These are phyloP conservation scores for Penicillium paxilli DNA, from an alignment of 495 filamentous ascomycete genomes.

Conservation along the genomic window DNA sequence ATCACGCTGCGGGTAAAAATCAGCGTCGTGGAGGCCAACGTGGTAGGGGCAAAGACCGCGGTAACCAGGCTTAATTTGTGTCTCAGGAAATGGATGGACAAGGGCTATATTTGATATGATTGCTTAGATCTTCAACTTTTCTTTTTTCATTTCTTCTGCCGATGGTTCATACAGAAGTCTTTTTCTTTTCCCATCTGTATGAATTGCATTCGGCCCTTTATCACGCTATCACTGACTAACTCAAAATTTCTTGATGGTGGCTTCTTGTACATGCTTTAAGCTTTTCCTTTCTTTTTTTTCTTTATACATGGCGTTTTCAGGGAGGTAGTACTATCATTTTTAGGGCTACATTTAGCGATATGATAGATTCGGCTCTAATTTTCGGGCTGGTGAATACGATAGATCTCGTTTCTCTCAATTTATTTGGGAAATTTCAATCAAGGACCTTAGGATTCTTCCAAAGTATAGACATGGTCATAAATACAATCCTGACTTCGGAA, in stretches of 20 bases:
- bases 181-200: neutral
- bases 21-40: slow-evolving; percentile 23
- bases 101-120: neutral
- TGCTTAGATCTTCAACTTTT: neutral
- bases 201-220: too few species aligned
- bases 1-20: slow-evolving; percentile 8
- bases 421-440: too few species aligned
- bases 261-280: neutral
- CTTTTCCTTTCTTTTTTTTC: too few species aligned
- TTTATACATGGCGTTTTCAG: neutral
- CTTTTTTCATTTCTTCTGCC: neutral
- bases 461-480: slow-evolving; percentile 7
- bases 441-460: too few species aligned
- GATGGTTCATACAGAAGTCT: neutral
- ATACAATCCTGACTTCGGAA: slow-evolving; percentile 3
- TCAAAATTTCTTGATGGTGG: neutral
- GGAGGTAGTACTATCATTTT: neutral
- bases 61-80: neutral
- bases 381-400: neutral
- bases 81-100: neutral
- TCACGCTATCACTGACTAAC: neutral
- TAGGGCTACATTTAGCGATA: neutral
- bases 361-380: neutral
- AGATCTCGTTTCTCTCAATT: neutral
- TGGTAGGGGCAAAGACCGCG: slow-evolving; percentile 14